phyloP scores from a whole-genome alignment of 2,329 filamentous ascomycete genomes.

The Ophiostoma sp. region DNA sequence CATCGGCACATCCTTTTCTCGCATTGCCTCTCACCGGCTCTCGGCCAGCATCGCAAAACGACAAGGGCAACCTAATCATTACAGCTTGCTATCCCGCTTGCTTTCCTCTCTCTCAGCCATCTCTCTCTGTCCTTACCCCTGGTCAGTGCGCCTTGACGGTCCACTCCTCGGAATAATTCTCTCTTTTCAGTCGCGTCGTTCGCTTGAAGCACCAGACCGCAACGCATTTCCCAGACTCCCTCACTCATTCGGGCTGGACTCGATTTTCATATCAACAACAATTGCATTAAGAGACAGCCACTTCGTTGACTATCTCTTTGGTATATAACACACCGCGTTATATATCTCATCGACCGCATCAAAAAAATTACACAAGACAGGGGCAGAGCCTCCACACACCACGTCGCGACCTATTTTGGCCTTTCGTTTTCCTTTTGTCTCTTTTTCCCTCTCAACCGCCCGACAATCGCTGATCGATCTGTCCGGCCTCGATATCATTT shows the following conservation, averaged over 20 bases:
- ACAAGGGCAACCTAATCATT: constrained; percentile 1
- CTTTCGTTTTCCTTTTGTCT: constrained; percentile 7
- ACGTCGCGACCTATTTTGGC: not conserved
- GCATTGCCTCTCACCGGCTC: constrained; percentile 19
- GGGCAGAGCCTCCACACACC: constrained; percentile 30
- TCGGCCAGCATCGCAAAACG: constrained; percentile 18
- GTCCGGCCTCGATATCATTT: not conserved
- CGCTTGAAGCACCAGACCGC: constrained; percentile 35
- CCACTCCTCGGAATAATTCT: constrained; percentile 26
- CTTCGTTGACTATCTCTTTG: not conserved
- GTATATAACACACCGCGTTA: constrained; percentile 12
- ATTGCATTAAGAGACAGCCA: not conserved
- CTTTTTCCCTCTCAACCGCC: not conserved
- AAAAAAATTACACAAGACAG: constrained; percentile 18
- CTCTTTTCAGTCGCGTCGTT: constrained; percentile 29
- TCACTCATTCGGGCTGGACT: constrained; percentile 39
- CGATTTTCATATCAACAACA: constrained; percentile 29
- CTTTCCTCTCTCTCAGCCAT: constrained; percentile 8
- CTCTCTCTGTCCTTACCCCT: constrained; percentile 23
- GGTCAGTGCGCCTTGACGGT: constrained; percentile 34
- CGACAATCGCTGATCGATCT: constrained; percentile 25
- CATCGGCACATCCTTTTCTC: constrained; percentile 27
- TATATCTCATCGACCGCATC: constrained; percentile 11
- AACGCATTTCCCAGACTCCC: constrained; percentile 26
- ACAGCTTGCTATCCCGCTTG: constrained; percentile 13